A percentile compares a stretch with the other conserved stretches of the same genome.
phyloP scores from a whole-genome alignment of 2,329 filamentous ascomycete genomes.

The Monosporascus sp. region DNA sequence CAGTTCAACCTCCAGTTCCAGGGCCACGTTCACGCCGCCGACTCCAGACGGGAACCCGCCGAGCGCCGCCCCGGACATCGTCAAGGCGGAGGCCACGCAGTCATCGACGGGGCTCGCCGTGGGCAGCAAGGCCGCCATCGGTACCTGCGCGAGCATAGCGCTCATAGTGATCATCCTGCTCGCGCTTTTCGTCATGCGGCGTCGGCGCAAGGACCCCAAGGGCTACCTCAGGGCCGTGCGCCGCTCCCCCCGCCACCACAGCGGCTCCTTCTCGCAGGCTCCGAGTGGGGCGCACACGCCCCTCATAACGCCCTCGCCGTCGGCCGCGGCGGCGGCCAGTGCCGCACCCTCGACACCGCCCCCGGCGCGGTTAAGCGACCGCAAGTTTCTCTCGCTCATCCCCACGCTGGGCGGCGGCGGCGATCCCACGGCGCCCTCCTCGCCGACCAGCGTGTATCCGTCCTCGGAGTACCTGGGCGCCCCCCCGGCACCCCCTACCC shows the following conservation, averaged over 20 bases:
- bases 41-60: slow-evolving; percentile 11
- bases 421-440: slow-evolving; percentile 6
- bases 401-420: slow-evolving; percentile 12
- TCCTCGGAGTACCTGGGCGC: neutral
- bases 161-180: slow-evolving; percentile 32
- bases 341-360: slow-evolving; percentile 37
- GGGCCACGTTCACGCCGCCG: neutral
- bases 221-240: slow-evolving; percentile 12
- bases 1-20: neutral
- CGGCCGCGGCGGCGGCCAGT: slow-evolving; percentile 23
- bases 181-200: slow-evolving; percentile 32
- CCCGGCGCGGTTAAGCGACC: slow-evolving; percentile 43
- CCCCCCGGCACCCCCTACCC: slow-evolving; percentile 32
- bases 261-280: slow-evolving; percentile 18
- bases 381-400: slow-evolving; percentile 36
- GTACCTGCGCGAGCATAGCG: slow-evolving; percentile 35
- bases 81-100: neutral
- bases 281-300: slow-evolving; percentile 35
- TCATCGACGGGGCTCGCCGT: slow-evolving; percentile 25
- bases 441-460: slow-evolving; percentile 2
- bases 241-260: slow-evolving; percentile 18
- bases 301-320: slow-evolving; percentile 34
- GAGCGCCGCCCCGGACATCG: slow-evolving; percentile 14
- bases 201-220: slow-evolving; percentile 19
- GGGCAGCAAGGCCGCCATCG: slow-evolving; percentile 41